Base-by-base conservation (phyloP, 257 asterid genomes). In the Paulownia fortunei region DNA sequence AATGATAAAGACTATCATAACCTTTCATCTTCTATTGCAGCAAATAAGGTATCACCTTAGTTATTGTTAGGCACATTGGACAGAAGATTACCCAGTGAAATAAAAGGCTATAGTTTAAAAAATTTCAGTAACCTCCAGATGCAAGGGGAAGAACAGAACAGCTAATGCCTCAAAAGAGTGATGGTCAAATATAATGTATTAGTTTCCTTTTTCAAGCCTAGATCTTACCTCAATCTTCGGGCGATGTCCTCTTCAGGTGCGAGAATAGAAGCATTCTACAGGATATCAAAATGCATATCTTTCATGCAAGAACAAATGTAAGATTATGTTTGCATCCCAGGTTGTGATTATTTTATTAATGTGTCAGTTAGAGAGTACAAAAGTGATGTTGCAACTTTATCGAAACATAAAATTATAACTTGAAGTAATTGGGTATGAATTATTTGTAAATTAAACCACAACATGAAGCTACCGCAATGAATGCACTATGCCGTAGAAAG, bases 81-180 rank as follows among this genome's bases (percentile, higher is more conserved):
- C 36, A 52, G 26, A 78, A 30, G 23, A 64, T 68, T 24, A 52
- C 34, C 32, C 52, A 49, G 39, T 34, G 34, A 46, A 34, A 46
- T 2, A 19, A 67, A 74, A 27, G 68, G 39, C 68, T 69, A 34
- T 16, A 73, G 68, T 26, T 27, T 32, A 23, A 5, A 2, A 9
- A 7, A 51, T 37, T 26, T 37, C 44, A 12, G 12, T 60, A 70
- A 37, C 49, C 16, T 41, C 30, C 10, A 18, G n/a, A 52, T 30
- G 19, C 74, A 76, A 72, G 75, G 39, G 26, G 55, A 81, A 32
- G 66, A 37, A 21, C 13, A 13, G 58, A 69, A 70, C 9, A 24
- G 70, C 16, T 18, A 42, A 47, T 56, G 69, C 69, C 74, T 36
- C 69, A 72, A 30, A 42, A 63, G 36, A 27, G 59, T 60, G 61